These are phyloP conservation scores for Cadophora sp. DNA, from an alignment of 2,329 filamentous ascomycete genomes.

Conservation along the genomic window DNA sequence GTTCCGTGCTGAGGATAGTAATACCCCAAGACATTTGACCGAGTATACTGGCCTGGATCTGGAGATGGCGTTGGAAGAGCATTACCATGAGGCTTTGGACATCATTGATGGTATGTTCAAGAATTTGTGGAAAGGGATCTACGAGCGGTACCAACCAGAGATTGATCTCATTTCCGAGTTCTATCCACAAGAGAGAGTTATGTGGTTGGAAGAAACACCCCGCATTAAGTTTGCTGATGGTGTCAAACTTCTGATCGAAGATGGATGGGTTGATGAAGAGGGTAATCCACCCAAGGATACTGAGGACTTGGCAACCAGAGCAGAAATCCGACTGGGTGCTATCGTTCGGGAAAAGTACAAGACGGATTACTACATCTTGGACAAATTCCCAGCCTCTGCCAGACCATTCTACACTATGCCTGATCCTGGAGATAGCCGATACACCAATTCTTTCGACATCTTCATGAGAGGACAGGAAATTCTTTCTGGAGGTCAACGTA, in stretches of 20 bases:
- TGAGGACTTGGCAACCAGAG: conserved; percentile 83
- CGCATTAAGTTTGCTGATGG: conserved; percentile 82
- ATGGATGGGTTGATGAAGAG: conserved; percentile 78
- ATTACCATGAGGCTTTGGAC: conserved; percentile 87
- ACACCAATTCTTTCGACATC: conserved; percentile 94
- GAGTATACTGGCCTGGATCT: conserved; percentile 94
- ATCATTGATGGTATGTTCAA: conserved; percentile 84
- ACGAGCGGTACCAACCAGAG: conserved; percentile 72
- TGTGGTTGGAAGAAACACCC: conserved; percentile 86
- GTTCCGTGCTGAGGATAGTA: conserved; percentile 94
- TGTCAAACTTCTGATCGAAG: conserved; percentile 79
- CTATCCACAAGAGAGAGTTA: conserved; percentile 85
- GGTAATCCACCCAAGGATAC: conserved; percentile 72
- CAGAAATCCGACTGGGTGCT: conserved; percentile 85
- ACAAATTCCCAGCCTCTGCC: conserved; percentile 87
- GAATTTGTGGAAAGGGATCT: conserved; percentile 75
- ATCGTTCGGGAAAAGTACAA: conserved; percentile 85
- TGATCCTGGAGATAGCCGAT: conserved; percentile 72
- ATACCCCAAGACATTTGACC: conserved; percentile 92
- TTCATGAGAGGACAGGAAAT: conserved; percentile 95
- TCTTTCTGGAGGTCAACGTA: conserved; percentile 90
- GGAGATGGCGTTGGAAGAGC: conserved; percentile 88
- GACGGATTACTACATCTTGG: conserved; percentile 92
- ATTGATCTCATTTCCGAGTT: conserved; percentile 81
- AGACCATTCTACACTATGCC: conserved; percentile 93